These are phyloP conservation scores for Apophysomyces elegans DNA, from an alignment of 371 early-diverging fungal genomes.

Conservation along the genomic window DNA sequence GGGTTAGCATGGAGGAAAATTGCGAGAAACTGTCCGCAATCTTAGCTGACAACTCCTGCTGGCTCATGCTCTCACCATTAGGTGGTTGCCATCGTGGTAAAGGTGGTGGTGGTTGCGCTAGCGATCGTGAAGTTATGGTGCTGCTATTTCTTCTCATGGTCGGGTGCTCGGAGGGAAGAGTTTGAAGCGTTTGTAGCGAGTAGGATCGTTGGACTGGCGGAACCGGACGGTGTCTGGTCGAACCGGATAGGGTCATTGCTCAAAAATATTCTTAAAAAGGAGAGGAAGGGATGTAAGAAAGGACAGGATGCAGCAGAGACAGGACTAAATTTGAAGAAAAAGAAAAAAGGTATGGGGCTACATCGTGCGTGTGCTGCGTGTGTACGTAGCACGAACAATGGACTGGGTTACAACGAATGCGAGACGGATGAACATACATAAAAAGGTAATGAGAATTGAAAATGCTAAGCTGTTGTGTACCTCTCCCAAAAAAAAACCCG, in stretches of 20 bases:
- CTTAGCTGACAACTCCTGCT: slow-evolving; percentile 36
- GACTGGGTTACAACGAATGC: slow-evolving; percentile 1
- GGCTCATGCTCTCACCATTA: slow-evolving; percentile 19
- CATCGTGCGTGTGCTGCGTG: slow-evolving; percentile 1
- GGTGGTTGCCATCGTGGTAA: background rate
- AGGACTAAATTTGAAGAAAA: background rate
- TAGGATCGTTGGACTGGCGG: slow-evolving; percentile 2
- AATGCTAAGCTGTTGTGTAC: background rate
- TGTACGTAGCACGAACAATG: slow-evolving; percentile 8
- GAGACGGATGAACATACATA: background rate
- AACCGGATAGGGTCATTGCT: background rate
- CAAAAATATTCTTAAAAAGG: background rate
- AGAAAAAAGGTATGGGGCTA: slow-evolving; percentile 7
- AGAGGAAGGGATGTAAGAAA: background rate
- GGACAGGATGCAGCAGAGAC: background rate
- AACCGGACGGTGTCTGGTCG: background rate
- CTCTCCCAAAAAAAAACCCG: background rate
- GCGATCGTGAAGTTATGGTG: background rate
- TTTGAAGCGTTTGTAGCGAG: background rate
- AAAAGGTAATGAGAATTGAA: background rate
- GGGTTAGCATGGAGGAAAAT: slow-evolving; percentile 42
- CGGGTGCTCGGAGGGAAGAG: background rate
- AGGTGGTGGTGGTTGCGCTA: too few species aligned
- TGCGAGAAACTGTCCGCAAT: slow-evolving; percentile 52
- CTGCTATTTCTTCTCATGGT: background rate